Evolutionary conservation across 495 filamentous ascomycete species (phyloP), one percentile per base, ranked within the genome.

Genomic region (Penicillium goetzii): DNA sequence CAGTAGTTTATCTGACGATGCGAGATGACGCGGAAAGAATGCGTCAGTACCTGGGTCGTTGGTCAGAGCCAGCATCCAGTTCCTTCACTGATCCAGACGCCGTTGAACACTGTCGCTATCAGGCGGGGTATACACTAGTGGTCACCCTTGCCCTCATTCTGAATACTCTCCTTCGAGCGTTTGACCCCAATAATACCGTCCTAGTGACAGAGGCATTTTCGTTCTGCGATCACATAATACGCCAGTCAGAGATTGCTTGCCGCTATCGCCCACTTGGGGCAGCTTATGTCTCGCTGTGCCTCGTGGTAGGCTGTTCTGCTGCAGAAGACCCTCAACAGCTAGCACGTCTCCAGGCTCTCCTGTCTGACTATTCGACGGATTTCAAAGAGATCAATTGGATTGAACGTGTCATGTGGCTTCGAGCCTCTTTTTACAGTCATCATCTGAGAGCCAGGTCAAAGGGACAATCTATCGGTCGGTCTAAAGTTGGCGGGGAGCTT

Each of bases 121-220:
- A 67, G 32, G 68, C 72, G 1, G 67, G 64, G 10, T 73, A 72
- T 34, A 65, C 62, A 4, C 59, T 76, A 3, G 30, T 68, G 0
- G 51, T 71, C 33, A 60, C 68, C 2, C 62, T 75, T 23, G 65
- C 61, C 4, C 63, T 78, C n/a, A 60, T 72, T 3, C 40, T 78
- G 14, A 78, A 79, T 38, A 63, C 56, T n/a, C 60, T 75, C 17
- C 63, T 74, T n/a, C 62, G 57, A 7, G 56, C 66, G 5, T 69
- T 74, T 54, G 60, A 75, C 38, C 62, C 65, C 3, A 38, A n/a
- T 3, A 62, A 68, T 25, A 17, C 14, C 3, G 8, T 52, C 4
- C 55, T 79, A 1, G 34, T 30, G 0, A 30, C 50, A 0, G 74
- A 79, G 17, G 59, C 66, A 2, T 43, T 15, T 1, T 40, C 58